These are phyloP conservation scores for Grosmannia serpens DNA, from an alignment of 2,329 filamentous ascomycete genomes.

Conservation along the genomic window DNA sequence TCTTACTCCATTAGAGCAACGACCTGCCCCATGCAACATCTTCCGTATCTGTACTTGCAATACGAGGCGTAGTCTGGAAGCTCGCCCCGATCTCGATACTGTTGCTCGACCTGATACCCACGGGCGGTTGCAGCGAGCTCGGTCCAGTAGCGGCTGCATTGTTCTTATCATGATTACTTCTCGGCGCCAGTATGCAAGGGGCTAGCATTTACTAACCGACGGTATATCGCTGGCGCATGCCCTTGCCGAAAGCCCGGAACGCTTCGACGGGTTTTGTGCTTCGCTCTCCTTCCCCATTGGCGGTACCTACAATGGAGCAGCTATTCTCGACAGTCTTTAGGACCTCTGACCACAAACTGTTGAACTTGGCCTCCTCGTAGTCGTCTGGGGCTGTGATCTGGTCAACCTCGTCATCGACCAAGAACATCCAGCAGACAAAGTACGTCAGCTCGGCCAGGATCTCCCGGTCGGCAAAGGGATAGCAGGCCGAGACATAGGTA, in stretches of 20 bases:
- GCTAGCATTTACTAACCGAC: not conserved
- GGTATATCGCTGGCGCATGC: not conserved
- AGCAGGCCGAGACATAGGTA: not conserved
- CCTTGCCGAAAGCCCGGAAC: not conserved
- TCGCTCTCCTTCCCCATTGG: not conserved
- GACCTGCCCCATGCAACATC: not conserved
- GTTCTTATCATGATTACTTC: not conserved
- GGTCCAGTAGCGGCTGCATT: not conserved
- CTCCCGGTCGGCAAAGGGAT: not conserved
- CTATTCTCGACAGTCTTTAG: not conserved
- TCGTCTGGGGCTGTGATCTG: not conserved
- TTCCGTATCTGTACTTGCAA: not conserved
- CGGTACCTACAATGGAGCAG: not conserved
- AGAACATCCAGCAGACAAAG: not conserved
- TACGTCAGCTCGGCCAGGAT: not conserved
- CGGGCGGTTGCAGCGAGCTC: not conserved
- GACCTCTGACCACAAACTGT: not conserved
- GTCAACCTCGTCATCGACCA: not conserved
- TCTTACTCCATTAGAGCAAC: not conserved
- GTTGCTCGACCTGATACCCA: not conserved
- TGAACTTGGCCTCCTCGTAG: not conserved
- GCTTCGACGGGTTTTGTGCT: not conserved
- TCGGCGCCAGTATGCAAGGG: not conserved
- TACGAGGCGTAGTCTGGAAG: not conserved
- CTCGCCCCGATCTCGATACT: not conserved